Conservation (phyloP, 371 early-diverging fungal species). For the Apophysomyces ossiformis region DNA sequence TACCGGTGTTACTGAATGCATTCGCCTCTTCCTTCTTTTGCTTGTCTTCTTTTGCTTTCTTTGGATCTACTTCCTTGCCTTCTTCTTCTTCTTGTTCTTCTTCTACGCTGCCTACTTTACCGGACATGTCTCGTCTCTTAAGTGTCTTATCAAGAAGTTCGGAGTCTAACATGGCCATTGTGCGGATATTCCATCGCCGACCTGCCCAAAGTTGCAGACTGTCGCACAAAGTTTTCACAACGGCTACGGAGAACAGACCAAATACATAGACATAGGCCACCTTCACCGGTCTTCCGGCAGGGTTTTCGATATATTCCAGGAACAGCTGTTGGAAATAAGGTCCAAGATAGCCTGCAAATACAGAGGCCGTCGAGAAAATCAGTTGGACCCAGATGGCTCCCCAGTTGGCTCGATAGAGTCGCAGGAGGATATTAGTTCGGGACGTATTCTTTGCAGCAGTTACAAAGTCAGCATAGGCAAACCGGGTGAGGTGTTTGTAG, state of each 20-base stretch:
- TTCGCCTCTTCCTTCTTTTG: conserved; percentile 22
- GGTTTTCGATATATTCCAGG: conserved; percentile 42
- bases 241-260: conserved; percentile 48
- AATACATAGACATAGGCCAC: conserved; percentile 50
- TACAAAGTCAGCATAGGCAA: conserved; percentile 30
- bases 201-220: conserved; percentile 52
- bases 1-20: conserved; percentile 55
- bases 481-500: conserved; percentile 35
- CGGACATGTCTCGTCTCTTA: conserved; percentile 53
- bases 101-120: conserved; percentile 29
- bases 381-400: conserved; percentile 33
- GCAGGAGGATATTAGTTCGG: conserved; percentile 13
- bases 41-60: conserved; percentile 9
- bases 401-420: conserved; percentile 35
- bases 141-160: conserved; percentile 58
- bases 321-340: conserved; percentile 55
- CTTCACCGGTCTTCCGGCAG: conserved; percentile 31
- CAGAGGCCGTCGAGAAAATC: conserved; percentile 39
- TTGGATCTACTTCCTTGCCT: conserved; percentile 16
- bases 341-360: conserved; percentile 32
- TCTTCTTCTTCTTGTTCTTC: conserved; percentile 27
- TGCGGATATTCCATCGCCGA: conserved; percentile 54
- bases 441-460: conserved; percentile 7
- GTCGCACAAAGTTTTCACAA: conserved; percentile 41
- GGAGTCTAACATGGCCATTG: conserved; percentile 50